phyloP scores from a whole-genome alignment of 2,329 filamentous ascomycete genomes.

The Zymoseptoria crescenta region DNA sequence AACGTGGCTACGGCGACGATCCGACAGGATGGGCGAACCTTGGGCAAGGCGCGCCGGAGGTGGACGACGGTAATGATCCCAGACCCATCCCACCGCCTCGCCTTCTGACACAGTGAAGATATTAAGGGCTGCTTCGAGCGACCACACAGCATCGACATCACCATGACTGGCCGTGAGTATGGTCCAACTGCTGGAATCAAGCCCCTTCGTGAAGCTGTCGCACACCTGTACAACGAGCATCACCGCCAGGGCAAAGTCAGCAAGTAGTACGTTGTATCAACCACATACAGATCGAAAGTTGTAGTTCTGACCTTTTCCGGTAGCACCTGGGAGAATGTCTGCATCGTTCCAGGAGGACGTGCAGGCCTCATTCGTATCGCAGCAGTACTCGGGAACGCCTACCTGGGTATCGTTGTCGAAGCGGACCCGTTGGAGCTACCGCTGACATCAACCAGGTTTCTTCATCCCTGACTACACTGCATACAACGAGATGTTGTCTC shows the following conservation, averaged over 20 bases:
- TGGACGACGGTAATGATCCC: constrained; percentile 72
- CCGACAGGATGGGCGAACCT: constrained; percentile 85
- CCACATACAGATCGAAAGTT: neutral
- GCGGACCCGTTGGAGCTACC: neutral
- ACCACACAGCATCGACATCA: constrained; percentile 70
- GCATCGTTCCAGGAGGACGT: constrained; percentile 87
- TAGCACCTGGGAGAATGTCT: constrained; percentile 86
- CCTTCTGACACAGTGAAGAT: constrained; percentile 38
- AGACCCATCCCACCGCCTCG: constrained; percentile 37
- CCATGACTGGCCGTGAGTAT: constrained; percentile 75
- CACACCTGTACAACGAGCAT: constrained; percentile 85
- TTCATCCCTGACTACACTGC: constrained; percentile 66
- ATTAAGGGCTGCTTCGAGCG: constrained; percentile 83
- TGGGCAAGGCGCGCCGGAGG: constrained; percentile 87
- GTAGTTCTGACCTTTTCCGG: neutral
- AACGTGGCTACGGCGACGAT: constrained; percentile 77
- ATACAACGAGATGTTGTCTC: constrained; percentile 92
- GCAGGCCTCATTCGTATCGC: constrained; percentile 92
- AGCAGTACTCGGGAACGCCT: constrained; percentile 80
- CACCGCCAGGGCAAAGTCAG: constrained; percentile 80
- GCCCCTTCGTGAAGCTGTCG: constrained; percentile 79
- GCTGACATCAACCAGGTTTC: constrained; percentile 48
- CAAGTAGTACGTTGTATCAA: constrained; percentile 36
- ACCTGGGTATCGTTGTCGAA: constrained; percentile 65
- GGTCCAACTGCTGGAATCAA: constrained; percentile 90